Conservation (phyloP, 2,329 filamentous ascomycete species). For the Penicillium decumbens region DNA sequence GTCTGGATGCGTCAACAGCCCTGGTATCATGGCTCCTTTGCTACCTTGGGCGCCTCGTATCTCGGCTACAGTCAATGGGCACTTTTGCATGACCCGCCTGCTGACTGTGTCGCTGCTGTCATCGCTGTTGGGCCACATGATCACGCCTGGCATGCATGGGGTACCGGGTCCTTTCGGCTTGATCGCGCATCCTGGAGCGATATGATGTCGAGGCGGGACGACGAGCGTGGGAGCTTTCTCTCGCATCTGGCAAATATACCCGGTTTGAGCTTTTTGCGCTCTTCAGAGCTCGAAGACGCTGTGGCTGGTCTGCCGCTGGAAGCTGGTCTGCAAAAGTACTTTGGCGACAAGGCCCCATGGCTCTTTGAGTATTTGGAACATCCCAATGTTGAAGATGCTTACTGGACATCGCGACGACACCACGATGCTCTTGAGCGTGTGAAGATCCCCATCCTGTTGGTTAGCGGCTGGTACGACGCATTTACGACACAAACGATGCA, state of each 20-base stretch:
- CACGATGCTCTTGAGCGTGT: conserved; percentile 8
- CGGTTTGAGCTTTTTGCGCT: conserved; percentile 10
- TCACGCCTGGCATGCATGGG: conserved; percentile 13
- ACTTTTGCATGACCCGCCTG: conserved; percentile 13
- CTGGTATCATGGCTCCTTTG: conserved; percentile 17
- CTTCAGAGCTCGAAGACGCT: conserved; percentile 6
- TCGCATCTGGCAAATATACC: conserved; percentile 7
- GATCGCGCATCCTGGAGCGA: conserved; percentile 16
- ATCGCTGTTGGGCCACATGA: conserved; percentile 16
- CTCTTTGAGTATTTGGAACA: conserved; percentile 15
- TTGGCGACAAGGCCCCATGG: conserved; percentile 13
- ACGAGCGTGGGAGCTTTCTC: conserved; percentile 6
- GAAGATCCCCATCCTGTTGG: conserved; percentile 12
- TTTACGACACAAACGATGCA: conserved; percentile 14
- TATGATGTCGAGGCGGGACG: conserved; percentile 10
- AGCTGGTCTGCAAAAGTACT: conserved; percentile 8
- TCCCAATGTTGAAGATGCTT: conserved; percentile 8
- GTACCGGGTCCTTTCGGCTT: conserved; percentile 13
- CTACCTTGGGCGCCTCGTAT: conserved; percentile 14
- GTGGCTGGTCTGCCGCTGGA: conserved; percentile 10
- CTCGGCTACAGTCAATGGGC: conserved; percentile 18
- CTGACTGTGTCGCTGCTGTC: conserved; percentile 15
- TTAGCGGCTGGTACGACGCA: conserved; percentile 17
- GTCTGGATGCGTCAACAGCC: conserved; percentile 16
- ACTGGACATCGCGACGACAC: conserved; percentile 11